Evolutionary conservation across 768 basidiomycete genomes (phyloP).

Genomic region (Lyophyllum semitale): DNA sequence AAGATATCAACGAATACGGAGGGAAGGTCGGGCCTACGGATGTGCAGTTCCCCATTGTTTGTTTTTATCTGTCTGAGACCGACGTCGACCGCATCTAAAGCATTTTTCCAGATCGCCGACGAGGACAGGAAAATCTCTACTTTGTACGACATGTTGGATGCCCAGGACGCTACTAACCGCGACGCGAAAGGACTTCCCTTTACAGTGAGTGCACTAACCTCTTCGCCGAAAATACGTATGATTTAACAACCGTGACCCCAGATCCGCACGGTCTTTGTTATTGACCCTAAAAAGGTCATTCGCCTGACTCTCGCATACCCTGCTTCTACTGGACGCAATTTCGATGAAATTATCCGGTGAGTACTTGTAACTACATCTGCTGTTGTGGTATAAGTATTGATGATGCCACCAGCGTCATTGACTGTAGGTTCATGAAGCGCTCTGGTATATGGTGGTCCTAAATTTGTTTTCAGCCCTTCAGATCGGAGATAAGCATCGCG

Average conservation of each 20-base stretch:
- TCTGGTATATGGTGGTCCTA: slow-evolving; percentile 30
- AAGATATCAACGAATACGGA: slow-evolving; percentile 86
- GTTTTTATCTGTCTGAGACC: slow-evolving; percentile 23
- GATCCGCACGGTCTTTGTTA: slow-evolving; percentile 96
- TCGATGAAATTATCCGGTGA: slow-evolving; percentile 61
- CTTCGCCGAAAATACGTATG: background rate
- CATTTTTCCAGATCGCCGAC: slow-evolving; percentile 82
- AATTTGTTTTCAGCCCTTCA: slow-evolving; percentile 66
- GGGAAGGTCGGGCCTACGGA: slow-evolving; percentile 67
- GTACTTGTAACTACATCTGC: slow-evolving; percentile 16
- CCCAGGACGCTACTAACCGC: slow-evolving; percentile 89
- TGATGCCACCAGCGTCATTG: slow-evolving; percentile 60
- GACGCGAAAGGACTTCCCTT: slow-evolving; percentile 90
- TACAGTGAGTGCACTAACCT: slow-evolving; percentile 54
- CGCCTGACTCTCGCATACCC: slow-evolving; percentile 91
- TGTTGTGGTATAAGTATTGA: background rate
- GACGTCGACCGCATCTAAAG: background rate
- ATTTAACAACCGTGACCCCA: slow-evolving; percentile 24
- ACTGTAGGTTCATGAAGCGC: slow-evolving; percentile 42
- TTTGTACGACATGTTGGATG: slow-evolving; percentile 95
- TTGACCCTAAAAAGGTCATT: slow-evolving; percentile 96
- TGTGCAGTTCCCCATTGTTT: slow-evolving; percentile 90
- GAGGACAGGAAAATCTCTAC: slow-evolving; percentile 81
- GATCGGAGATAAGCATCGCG: slow-evolving; percentile 80
- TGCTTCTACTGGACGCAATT: slow-evolving; percentile 94